Evolutionary conservation across 371 early-diverging fungal genomes (phyloP).

Genomic region (Mucor racemosus): DNA sequence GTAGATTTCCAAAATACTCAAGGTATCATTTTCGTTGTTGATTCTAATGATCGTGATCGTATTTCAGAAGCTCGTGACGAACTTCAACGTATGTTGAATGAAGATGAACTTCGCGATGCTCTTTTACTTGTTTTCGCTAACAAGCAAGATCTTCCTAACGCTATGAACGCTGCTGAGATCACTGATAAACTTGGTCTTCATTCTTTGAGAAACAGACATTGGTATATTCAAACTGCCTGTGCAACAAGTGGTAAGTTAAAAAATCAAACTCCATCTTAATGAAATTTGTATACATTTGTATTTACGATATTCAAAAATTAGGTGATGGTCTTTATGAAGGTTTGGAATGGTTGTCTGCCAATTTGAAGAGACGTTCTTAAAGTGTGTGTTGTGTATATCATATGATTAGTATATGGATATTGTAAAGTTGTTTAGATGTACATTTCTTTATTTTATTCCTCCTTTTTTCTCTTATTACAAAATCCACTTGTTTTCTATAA

Average conservation of each 20-base stretch:
- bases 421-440: conserved; percentile 5
- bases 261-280: neutral
- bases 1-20: conserved; percentile 92
- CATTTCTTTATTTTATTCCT: neutral
- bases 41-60: conserved; percentile 92
- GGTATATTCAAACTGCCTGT: conserved; percentile 92
- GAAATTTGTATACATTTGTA: neutral
- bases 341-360: conserved; percentile 74
- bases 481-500: neutral
- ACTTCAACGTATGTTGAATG: conserved; percentile 85
- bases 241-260: conserved; percentile 81
- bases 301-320: conserved; percentile 9
- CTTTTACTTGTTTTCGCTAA: conserved; percentile 94
- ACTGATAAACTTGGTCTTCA: conserved; percentile 90
- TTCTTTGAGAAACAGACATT: conserved; percentile 86
- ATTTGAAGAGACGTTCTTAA: conserved; percentile 46
- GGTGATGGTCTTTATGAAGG: conserved; percentile 96
- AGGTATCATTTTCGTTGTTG: conserved; percentile 97
- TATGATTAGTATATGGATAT: neutral
- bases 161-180: conserved; percentile 93
- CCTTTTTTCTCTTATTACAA: neutral
- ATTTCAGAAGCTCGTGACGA: conserved; percentile 89
- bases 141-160: conserved; percentile 96
- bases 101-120: conserved; percentile 93
- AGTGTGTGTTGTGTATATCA: neutral